Conservation (phyloP, 305 asterid species). For the Fraxinus greggii region DNA sequence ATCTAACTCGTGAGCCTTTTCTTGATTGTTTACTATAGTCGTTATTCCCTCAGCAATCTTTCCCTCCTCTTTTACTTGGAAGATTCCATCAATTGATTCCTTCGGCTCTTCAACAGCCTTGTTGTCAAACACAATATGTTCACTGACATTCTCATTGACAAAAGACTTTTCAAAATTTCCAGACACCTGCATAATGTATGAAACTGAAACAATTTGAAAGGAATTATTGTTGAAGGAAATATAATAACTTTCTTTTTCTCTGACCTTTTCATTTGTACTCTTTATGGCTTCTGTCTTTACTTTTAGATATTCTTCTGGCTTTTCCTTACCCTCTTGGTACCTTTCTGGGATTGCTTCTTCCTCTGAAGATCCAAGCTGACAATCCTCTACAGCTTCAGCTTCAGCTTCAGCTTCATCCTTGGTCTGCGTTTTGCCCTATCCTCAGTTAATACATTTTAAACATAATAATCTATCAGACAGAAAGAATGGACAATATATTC, state of each 20-base stretch:
- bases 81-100: constrained; percentile 24
- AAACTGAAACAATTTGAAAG: constrained; percentile 20
- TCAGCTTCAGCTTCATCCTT: constrained; percentile 31
- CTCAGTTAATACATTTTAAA: constrained; percentile 18
- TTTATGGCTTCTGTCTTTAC: constrained; percentile 21
- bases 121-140: constrained; percentile 6
- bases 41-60: constrained; percentile 30
- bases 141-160: constrained; percentile 18
- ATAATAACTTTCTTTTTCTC: constrained; percentile 11
- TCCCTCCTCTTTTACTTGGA: constrained; percentile 27
- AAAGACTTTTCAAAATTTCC: constrained; percentile 15
- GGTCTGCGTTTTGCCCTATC: constrained; percentile 31
- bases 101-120: constrained; percentile 15
- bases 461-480: constrained; percentile 1
- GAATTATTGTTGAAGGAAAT: constrained; percentile 13
- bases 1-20: constrained; percentile 28
- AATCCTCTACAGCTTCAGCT: constrained; percentile 28
- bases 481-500: constrained; percentile 18
- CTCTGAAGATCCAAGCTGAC: constrained; percentile 26
- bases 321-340: constrained; percentile 30
- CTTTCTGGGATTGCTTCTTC: constrained; percentile 33
- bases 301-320: constrained; percentile 25
- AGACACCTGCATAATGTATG: constrained; percentile 28
- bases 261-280: constrained; percentile 31
- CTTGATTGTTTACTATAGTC: constrained; percentile 15